Percentiles rank a stretch among this genome's conserved stretches.
Conservation (phyloP, 2,329 filamentous ascomycete genomes). For the Plenodomus biglobosus region DNA sequence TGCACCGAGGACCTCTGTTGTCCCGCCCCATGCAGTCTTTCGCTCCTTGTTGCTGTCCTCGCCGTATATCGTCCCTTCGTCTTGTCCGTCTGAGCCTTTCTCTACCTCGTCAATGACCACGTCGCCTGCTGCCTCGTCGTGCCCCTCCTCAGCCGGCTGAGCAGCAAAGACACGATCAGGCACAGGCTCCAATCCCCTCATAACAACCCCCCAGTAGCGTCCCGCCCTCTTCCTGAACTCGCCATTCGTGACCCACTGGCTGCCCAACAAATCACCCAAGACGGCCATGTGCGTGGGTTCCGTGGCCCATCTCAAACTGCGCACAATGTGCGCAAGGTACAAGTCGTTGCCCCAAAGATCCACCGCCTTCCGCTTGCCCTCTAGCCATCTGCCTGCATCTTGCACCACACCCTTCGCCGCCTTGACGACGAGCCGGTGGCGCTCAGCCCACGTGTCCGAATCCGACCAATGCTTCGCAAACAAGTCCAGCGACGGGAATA, state of each 20-base stretch:
- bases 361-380: conserved; percentile 73
- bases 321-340: conserved; percentile 91
- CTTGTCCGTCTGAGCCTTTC: not conserved
- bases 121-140: conserved; percentile 25
- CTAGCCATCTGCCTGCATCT: conserved; percentile 68
- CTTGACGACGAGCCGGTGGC: conserved; percentile 8
- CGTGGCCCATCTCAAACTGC: conserved; percentile 80
- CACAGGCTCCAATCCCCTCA: conserved; percentile 68
- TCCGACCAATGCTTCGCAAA: conserved; percentile 20
- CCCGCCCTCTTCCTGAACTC: conserved; percentile 76
- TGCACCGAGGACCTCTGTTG: conserved; percentile 44
- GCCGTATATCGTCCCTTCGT: not conserved
- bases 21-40: conserved; percentile 26
- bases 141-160: not conserved
- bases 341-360: conserved; percentile 93
- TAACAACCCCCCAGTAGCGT: conserved; percentile 80
- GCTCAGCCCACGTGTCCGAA: conserved; percentile 15
- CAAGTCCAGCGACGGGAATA: conserved; percentile 48
- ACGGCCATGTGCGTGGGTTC: conserved; percentile 84
- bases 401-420: conserved; percentile 39
- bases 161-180: conserved; percentile 41
- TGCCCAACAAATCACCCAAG: conserved; percentile 87
- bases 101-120: conserved; percentile 12
- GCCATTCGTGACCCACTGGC: conserved; percentile 86
- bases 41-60: conserved; percentile 8